Percentiles rank a stretch among this genome's conserved stretches.
phyloP scores from a whole-genome alignment of 2,329 filamentous ascomycete species.

The Colletotrichum orchidophilum region DNA sequence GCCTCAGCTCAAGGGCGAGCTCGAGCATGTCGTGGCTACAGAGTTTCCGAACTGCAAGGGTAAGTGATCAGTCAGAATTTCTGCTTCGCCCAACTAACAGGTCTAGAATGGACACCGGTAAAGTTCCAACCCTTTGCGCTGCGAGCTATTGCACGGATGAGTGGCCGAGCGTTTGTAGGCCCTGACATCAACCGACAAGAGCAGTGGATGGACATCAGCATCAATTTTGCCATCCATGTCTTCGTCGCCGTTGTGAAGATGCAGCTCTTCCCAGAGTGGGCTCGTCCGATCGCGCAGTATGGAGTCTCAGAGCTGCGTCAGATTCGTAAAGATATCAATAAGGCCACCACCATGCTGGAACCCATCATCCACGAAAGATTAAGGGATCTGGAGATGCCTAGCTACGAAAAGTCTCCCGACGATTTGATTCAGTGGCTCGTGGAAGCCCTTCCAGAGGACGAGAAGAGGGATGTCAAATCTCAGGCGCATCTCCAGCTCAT shows the following conservation, averaged over 20 bases:
- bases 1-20: slow-evolving; percentile 56
- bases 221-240: slow-evolving; percentile 60
- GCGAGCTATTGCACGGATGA: slow-evolving; percentile 61
- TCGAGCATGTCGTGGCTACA: slow-evolving; percentile 54
- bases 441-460: slow-evolving; percentile 49
- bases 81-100: slow-evolving; percentile 5
- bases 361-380: slow-evolving; percentile 58
- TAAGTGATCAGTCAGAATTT: slow-evolving; percentile 33
- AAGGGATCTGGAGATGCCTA: slow-evolving; percentile 48
- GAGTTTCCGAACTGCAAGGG: slow-evolving; percentile 59
- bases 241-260: slow-evolving; percentile 60
- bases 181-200: slow-evolving; percentile 59
- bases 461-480: slow-evolving; percentile 48
- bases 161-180: slow-evolving; percentile 63
- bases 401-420: slow-evolving; percentile 48
- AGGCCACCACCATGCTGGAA: slow-evolving; percentile 53
- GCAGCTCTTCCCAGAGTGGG: slow-evolving; percentile 61
- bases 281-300: slow-evolving; percentile 56
- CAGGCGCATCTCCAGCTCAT: slow-evolving; percentile 56
- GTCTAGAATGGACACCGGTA: slow-evolving; percentile 63
- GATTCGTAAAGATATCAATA: slow-evolving; percentile 53
- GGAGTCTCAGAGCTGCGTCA: slow-evolving; percentile 57
- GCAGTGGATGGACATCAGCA: slow-evolving; percentile 62
- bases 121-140: slow-evolving; percentile 62
- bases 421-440: slow-evolving; percentile 57